Evolutionary conservation across 805 yeast genomes (phyloP).

Genomic region (Cyberlindnera mrakii): DNA sequence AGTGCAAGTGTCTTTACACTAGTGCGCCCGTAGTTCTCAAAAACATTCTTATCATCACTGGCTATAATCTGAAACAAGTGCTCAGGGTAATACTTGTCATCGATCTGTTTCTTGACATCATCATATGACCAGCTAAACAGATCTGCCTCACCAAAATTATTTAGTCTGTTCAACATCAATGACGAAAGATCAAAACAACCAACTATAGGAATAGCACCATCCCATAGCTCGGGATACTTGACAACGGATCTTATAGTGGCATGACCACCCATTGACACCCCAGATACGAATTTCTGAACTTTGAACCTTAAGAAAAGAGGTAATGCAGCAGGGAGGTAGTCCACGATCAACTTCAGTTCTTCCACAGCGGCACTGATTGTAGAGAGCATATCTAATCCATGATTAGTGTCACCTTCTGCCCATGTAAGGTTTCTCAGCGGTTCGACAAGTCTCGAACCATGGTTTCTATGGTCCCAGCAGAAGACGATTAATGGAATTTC

Average conservation of each 20-base stretch:
- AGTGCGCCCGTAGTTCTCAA: slow-evolving; percentile 6
- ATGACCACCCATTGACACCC: slow-evolving; percentile 24
- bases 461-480: slow-evolving; percentile 20
- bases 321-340: slow-evolving; percentile 12
- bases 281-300: slow-evolving; percentile 8
- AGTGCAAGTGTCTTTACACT: slow-evolving; percentile 13
- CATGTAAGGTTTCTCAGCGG: slow-evolving; percentile 7
- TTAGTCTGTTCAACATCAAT: slow-evolving; percentile 12
- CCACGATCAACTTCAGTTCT: slow-evolving; percentile 15
- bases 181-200: slow-evolving; percentile 19
- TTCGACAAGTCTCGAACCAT: slow-evolving; percentile 13
- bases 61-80: slow-evolving; percentile 8
- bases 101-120: neutral
- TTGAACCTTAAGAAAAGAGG: slow-evolving; percentile 5
- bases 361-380: slow-evolving; percentile 14
- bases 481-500: slow-evolving; percentile 10
- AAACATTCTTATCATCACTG: slow-evolving; percentile 12
- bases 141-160: neutral
- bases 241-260: slow-evolving; percentile 11
- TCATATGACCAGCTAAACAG: slow-evolving; percentile 1
- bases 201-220: slow-evolving; percentile 18
- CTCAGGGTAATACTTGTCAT: slow-evolving; percentile 2
- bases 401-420: slow-evolving; percentile 13
- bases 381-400: slow-evolving; percentile 17
- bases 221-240: slow-evolving; percentile 9